These are phyloP conservation scores for Pseudogymnoascus sp. DNA, from an alignment of 2,329 filamentous ascomycete species.

Conservation along the genomic window DNA sequence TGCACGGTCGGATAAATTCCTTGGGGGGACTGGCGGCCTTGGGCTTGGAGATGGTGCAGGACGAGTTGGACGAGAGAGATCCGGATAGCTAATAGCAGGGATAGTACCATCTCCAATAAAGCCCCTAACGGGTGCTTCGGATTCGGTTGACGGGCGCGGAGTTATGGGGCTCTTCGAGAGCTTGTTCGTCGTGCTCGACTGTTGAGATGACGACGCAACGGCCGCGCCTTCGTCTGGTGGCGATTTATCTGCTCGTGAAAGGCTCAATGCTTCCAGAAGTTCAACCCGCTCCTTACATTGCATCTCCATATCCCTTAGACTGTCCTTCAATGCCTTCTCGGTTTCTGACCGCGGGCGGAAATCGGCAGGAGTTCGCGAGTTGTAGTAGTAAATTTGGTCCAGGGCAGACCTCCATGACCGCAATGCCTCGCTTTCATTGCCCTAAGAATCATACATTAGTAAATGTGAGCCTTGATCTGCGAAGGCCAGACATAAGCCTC, in stretches of 20 bases:
- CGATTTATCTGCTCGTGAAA: constrained; percentile 45
- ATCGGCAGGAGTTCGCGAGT: constrained; percentile 60
- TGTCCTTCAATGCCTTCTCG: constrained; percentile 73
- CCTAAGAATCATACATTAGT: constrained; percentile 41
- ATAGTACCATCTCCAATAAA: constrained; percentile 78
- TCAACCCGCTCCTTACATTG: constrained; percentile 93
- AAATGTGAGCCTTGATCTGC: not conserved
- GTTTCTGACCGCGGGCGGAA: constrained; percentile 70
- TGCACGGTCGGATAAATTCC: constrained; percentile 43
- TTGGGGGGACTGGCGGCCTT: constrained; percentile 37
- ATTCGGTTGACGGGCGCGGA: constrained; percentile 20
- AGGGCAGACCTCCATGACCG: constrained; percentile 84
- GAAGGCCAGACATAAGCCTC: not conserved
- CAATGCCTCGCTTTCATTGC: constrained; percentile 83
- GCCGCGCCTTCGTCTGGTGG: constrained; percentile 17
- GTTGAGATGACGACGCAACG: constrained; percentile 8
- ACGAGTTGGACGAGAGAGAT: constrained; percentile 67
- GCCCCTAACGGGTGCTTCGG: constrained; percentile 32
- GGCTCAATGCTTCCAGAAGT: constrained; percentile 69
- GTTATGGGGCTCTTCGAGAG: constrained; percentile 21
- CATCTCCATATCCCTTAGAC: constrained; percentile 71
- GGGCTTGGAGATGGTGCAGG: constrained; percentile 44
- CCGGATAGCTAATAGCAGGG: constrained; percentile 68
- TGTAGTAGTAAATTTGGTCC: constrained; percentile 80
- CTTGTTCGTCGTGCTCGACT: constrained; percentile 14